phyloP scores from a whole-genome alignment of 768 basidiomycete species.

The Mycena pura region DNA sequence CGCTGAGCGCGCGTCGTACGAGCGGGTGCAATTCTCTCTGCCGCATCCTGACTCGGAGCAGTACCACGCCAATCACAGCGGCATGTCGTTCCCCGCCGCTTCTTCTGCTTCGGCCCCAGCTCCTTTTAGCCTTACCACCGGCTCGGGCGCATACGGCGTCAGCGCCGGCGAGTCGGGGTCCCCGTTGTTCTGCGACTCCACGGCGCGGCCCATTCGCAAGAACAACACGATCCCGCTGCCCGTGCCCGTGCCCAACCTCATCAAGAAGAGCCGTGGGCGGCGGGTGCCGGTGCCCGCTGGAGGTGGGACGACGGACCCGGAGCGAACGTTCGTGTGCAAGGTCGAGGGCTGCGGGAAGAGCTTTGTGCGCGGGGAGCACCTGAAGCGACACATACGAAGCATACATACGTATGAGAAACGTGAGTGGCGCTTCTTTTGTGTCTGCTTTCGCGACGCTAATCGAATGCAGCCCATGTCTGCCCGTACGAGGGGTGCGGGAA shows the following conservation, averaged over 20 bases:
- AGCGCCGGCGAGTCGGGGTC: no score
- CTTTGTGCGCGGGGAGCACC: constrained; percentile 61
- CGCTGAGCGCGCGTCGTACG: background rate
- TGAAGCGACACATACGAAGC: constrained; percentile 61
- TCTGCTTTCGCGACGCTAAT: background rate
- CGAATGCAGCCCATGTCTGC: constrained; percentile 8
- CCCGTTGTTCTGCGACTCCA: background rate
- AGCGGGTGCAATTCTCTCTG: background rate
- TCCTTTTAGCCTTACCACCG: no score
- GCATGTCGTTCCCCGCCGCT: background rate
- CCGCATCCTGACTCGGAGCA: background rate
- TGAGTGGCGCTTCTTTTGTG: constrained; percentile 35
- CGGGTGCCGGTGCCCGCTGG: constrained; percentile 52
- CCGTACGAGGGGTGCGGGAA: constrained; percentile 26
- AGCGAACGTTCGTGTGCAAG: constrained; percentile 49
- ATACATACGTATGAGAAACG: constrained; percentile 67
- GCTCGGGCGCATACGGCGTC: no score
- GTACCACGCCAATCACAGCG: background rate
- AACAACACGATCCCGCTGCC: constrained; percentile 49
- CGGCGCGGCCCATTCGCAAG: constrained; percentile 24
- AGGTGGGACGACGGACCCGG: background rate
- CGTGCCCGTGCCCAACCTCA: constrained; percentile 64
- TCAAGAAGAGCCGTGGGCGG: constrained; percentile 67
- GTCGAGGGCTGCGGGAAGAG: constrained; percentile 61
- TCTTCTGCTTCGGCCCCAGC: no score